Evolutionary conservation across 768 basidiomycete genomes (phyloP), one percentile per base, ranked within the genome.

Genomic region (Cyclocybe aegerita): DNA sequence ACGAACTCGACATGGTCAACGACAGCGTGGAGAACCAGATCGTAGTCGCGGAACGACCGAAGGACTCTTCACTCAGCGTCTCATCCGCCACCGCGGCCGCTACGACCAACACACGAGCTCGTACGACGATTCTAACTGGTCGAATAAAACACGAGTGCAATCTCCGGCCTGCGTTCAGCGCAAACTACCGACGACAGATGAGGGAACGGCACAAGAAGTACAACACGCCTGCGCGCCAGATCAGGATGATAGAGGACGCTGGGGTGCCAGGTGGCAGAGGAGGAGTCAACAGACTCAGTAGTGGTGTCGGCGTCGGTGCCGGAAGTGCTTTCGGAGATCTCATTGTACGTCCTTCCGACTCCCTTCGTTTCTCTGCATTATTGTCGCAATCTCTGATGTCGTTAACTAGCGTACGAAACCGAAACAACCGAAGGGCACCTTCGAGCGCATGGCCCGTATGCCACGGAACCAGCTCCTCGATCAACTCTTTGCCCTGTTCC

Each of bases 381-480:
- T 9, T 36, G 31, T 64, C 11, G 41, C 43, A 36, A 7, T 38
- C 16, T 37, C 54, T 52, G 9, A 23, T 5, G 1, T 23, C 23
- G 1, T 23, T 23, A 5, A 1, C 23, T 55, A 86, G 86, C 81
- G 80, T 77, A 74, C 82, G 11, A 90, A 86, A 68, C 79, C 71
- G 35, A 90, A 87, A 64, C 76, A 73, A 1, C 65, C 75, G 12
- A 89, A 90, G 58, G 86, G 86, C 29, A 72, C 80, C 10, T 88
- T 88, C 70, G 91, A 94, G 68, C 88, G 90, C 58, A 88, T 90
- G 82, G 86, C 89, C n/a, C 90, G 94, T 64, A 85, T 97, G 70
- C 91, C 92, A 5, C 79, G 87, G 48, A 88, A 93, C 70, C 88
- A 95, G 62, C 79, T 97, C 7, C 76, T 93, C 66, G 92, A 97